Conservation (phyloP, 805 yeast species). For the Sungouiozyma ichnusensis region DNA sequence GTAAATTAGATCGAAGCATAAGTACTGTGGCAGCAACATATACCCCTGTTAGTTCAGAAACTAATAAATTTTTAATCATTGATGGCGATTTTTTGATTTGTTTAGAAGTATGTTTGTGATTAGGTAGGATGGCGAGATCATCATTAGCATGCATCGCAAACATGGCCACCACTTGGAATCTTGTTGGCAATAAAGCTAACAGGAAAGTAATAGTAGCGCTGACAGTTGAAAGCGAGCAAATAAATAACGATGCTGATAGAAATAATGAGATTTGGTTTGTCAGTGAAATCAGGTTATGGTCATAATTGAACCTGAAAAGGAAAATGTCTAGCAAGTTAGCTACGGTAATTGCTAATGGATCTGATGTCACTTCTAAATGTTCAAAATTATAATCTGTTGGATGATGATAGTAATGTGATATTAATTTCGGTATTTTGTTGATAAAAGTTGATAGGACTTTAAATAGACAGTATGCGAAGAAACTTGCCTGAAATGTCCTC, state of each 20-base stretch:
- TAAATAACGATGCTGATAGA: slow-evolving; percentile 48
- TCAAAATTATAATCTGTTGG: slow-evolving; percentile 16
- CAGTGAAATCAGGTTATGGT: slow-evolving; percentile 30
- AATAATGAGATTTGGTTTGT: slow-evolving; percentile 35
- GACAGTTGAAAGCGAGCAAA: slow-evolving; percentile 58
- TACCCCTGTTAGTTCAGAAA: slow-evolving; percentile 32
- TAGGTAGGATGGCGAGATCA: slow-evolving; percentile 13
- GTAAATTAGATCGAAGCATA: slow-evolving; percentile 32
- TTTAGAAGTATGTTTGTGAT: background rate
- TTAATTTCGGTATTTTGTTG: slow-evolving; percentile 20
- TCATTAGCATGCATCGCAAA: slow-evolving; percentile 18
- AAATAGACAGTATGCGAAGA: slow-evolving; percentile 30
- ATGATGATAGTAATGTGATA: slow-evolving; percentile 9
- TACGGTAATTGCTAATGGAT: slow-evolving; percentile 32
- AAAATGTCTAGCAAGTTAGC: slow-evolving; percentile 27
- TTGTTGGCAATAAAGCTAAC: slow-evolving; percentile 29
- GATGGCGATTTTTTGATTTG: slow-evolving; percentile 23
- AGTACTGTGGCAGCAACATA: slow-evolving; percentile 33
- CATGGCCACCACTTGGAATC: slow-evolving; percentile 24
- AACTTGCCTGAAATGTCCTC: slow-evolving; percentile 14
- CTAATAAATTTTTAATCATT: slow-evolving; percentile 30
- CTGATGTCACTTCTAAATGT: slow-evolving; percentile 15
- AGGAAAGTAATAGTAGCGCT: slow-evolving; percentile 48
- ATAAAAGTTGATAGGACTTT: slow-evolving; percentile 27
- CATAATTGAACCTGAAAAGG: slow-evolving; percentile 23